A percentile compares a stretch with the other conserved stretches of the same genome.
Conservation (phyloP, 495 filamentous ascomycete genomes). For the Lasiosphaeria miniovina region DNA sequence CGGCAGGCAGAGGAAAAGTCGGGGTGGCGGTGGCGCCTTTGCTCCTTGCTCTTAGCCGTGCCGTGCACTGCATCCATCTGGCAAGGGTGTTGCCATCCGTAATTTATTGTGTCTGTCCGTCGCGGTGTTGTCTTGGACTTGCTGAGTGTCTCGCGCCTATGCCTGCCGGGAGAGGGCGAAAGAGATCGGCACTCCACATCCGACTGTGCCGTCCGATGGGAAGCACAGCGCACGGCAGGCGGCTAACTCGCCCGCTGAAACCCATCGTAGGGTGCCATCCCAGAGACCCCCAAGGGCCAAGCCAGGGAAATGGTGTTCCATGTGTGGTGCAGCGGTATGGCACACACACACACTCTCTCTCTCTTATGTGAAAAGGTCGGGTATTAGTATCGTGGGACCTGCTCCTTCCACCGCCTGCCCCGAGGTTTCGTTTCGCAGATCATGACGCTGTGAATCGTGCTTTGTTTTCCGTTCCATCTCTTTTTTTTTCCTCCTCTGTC, state of each 20-base stretch:
- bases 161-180: neutral
- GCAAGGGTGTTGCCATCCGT: too few relatives aligned
- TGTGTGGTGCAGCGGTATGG: too few relatives aligned
- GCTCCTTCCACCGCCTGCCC: constrained; percentile 1
- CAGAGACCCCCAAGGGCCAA: neutral
- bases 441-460: neutral
- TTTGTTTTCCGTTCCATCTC: neutral
- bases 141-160: too few relatives aligned
- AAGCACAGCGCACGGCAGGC: neutral
- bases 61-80: too few relatives aligned
- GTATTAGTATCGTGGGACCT: constrained; percentile 17
- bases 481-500: neutral
- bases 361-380: neutral
- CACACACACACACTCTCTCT: too few relatives aligned
- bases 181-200: neutral
- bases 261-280: too few relatives aligned
- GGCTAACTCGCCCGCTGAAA: neutral
- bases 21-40: too few relatives aligned
- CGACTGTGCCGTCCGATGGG: neutral
- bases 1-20: too few relatives aligned
- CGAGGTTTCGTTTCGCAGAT: neutral
- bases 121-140: too few relatives aligned
- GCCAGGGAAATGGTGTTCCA: neutral
- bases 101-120: too few relatives aligned
- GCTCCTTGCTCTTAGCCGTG: too few relatives aligned